phyloP scores from a whole-genome alignment of 2,329 filamentous ascomycete genomes.

The Diaporthe humulicola region DNA sequence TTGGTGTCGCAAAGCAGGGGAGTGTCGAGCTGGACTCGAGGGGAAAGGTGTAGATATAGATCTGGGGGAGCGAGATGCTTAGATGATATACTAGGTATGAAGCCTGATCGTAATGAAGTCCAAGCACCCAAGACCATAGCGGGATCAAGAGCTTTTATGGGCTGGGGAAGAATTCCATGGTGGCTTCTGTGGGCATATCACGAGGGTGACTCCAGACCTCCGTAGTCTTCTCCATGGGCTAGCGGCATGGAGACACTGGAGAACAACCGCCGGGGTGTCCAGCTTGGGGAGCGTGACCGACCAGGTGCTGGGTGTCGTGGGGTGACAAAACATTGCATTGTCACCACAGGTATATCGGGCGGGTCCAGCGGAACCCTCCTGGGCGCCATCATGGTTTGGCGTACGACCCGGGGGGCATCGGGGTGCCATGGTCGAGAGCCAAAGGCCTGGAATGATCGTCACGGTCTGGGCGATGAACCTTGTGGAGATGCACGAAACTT shows the following conservation, averaged over 20 bases:
- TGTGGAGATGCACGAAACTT: constrained; percentile 35
- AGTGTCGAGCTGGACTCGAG: neutral
- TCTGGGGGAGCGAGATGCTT: constrained; percentile 12
- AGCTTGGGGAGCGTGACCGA: constrained; percentile 37
- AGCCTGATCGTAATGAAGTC: constrained; percentile 35
- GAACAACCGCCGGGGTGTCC: constrained; percentile 32
- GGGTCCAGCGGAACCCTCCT: constrained; percentile 37
- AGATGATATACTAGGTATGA: constrained; percentile 31
- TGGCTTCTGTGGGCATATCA: constrained; percentile 34
- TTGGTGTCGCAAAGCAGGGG: constrained; percentile 27
- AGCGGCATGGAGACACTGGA: constrained; percentile 36
- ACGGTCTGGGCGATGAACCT: constrained; percentile 37
- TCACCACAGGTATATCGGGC: constrained; percentile 19
- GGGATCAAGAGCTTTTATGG: constrained; percentile 37
- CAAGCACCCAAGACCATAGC: constrained; percentile 20
- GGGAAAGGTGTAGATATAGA: neutral
- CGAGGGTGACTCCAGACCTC: constrained; percentile 42
- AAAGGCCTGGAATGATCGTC: constrained; percentile 36
- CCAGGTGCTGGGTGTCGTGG: constrained; percentile 35
- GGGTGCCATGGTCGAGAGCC: constrained; percentile 21
- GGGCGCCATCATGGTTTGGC: constrained; percentile 24
- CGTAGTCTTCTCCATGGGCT: constrained; percentile 39
- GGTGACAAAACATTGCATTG: constrained; percentile 40
- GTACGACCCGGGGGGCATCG: constrained; percentile 6
- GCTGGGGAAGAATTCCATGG: constrained; percentile 32